phyloP scores from a whole-genome alignment of 2,329 filamentous ascomycete genomes.

The Paradendryphiella salina region DNA sequence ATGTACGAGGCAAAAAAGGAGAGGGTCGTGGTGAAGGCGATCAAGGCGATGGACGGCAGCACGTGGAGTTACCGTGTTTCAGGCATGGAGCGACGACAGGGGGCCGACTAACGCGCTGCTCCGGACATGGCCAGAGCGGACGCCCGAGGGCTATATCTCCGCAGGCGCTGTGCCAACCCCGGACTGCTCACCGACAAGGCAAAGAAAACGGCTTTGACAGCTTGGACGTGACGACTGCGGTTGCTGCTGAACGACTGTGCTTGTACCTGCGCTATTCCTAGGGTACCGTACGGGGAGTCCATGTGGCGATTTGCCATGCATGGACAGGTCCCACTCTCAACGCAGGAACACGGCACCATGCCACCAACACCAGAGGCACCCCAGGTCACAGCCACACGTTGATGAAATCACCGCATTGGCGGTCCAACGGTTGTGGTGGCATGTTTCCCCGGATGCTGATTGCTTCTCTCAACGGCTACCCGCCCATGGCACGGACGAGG shows the following conservation, averaged over 20 bases:
- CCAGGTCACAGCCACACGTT: conserved; percentile 6
- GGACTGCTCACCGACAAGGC: conserved; percentile 2
- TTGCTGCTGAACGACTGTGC: not conserved
- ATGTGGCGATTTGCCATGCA: conserved; percentile 1
- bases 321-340: conserved; percentile 1
- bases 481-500: not conserved
- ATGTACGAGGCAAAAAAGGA: too few relatives aligned
- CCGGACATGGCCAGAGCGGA: not conserved
- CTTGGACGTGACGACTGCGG: too few relatives aligned
- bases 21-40: conserved; percentile 4
- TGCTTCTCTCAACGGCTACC: conserved; percentile 9
- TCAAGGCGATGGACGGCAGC: conserved; percentile 4
- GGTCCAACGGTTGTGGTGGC: not conserved
- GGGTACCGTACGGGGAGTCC: not conserved
- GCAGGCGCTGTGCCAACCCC: conserved; percentile 1
- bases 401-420: not conserved
- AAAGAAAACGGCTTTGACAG: not conserved
- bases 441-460: not conserved
- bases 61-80: conserved; percentile 14
- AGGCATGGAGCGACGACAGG: conserved; percentile 8
- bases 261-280: not conserved
- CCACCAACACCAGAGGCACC: conserved; percentile 9
- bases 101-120: not conserved
- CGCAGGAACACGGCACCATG: conserved; percentile 15
- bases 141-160: conserved; percentile 2